Base-by-base conservation (phyloP, 2,329 filamentous ascomycete species). In the Cordyceps militaris region DNA sequence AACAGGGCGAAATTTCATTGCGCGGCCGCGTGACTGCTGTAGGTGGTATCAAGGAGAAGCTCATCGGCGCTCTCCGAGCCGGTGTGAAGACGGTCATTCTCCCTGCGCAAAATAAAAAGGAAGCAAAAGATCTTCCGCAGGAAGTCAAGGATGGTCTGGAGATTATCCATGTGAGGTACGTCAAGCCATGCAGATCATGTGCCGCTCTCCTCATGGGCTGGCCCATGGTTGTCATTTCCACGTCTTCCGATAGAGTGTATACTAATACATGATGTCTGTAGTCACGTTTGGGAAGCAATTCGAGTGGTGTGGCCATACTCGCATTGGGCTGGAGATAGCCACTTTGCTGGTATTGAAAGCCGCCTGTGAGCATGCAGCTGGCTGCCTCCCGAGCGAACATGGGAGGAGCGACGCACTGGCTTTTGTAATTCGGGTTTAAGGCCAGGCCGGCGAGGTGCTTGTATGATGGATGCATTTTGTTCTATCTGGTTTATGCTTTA, bases 21-120 rank as follows among this genome's bases (percentile, higher is more conserved):
- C 84, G 94, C 43, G 94, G 94, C 23, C 85, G 91, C 63, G 88
- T 99, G 58, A 90, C 94, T 73, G 91, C 93, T 26, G 94, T 99
- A 36, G 94, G 94, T 55, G 94, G 94, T 19, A 97, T 99, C 76
- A 97, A 97, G 75, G 93, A 99, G 82, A 99, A 99, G 73, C 80
- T 97, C 55, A 97, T 99, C 68, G 94, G 94, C 23, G 94, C 94
- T 9, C 79, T 95, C 68, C 83, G 93, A 57, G 94, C 94, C 2
- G 94, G 94, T 28, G 93, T 99, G 61, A 96, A 96, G 80, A 93
- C 90, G 32, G 93, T 99, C 8, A 72, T 99, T 60, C 77, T 99
- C 8, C 94, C 94, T 3, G 82, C 87, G 32, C 87, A 89, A 64
- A 99, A 99, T 71, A 82, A 86, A 62, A 97, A 97, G 74, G 94